Conservation (phyloP, 257 asterid species). For the Solanum ossicruentum region DNA sequence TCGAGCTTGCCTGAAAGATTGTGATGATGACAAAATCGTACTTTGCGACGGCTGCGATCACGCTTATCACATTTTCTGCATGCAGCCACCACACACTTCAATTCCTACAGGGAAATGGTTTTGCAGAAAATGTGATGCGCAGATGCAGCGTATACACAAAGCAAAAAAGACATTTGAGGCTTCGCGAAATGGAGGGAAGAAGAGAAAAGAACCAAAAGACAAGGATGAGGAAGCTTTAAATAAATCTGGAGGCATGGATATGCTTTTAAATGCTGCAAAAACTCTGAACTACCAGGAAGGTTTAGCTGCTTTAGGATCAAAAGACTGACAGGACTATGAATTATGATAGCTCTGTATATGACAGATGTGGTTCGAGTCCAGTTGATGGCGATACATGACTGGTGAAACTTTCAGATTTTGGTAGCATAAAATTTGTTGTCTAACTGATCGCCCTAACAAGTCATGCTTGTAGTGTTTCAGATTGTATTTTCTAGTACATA, state of each 20-base stretch:
- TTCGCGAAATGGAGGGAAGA: slow-evolving; percentile 13
- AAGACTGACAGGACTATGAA: background rate
- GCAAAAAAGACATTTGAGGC: slow-evolving; percentile 36
- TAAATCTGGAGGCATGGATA: slow-evolving; percentile 71
- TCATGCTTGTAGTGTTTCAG: background rate
- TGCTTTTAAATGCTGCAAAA: slow-evolving; percentile 77
- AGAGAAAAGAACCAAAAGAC: slow-evolving; percentile 11
- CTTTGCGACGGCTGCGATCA: slow-evolving; percentile 88
- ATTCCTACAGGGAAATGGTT: slow-evolving; percentile 75
- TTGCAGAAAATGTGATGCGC: slow-evolving; percentile 49
- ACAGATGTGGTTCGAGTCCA: background rate
- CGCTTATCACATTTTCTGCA: slow-evolving; percentile 74
- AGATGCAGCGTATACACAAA: slow-evolving; percentile 30
- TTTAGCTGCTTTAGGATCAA: slow-evolving; percentile 20
- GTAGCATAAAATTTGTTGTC: background rate
- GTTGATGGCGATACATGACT: background rate
- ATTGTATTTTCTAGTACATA: slow-evolving; percentile 1
- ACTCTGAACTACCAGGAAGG: slow-evolving; percentile 60
- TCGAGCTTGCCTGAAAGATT: slow-evolving; percentile 54
- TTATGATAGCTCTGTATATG: background rate
- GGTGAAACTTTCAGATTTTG: background rate
- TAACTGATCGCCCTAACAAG: background rate
- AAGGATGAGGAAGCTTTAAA: slow-evolving; percentile 19
- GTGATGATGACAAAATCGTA: slow-evolving; percentile 72
- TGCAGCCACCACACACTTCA: slow-evolving; percentile 49